Conservation (phyloP, 208 protist genomes). For the Zelonia costaricensis region DNA sequence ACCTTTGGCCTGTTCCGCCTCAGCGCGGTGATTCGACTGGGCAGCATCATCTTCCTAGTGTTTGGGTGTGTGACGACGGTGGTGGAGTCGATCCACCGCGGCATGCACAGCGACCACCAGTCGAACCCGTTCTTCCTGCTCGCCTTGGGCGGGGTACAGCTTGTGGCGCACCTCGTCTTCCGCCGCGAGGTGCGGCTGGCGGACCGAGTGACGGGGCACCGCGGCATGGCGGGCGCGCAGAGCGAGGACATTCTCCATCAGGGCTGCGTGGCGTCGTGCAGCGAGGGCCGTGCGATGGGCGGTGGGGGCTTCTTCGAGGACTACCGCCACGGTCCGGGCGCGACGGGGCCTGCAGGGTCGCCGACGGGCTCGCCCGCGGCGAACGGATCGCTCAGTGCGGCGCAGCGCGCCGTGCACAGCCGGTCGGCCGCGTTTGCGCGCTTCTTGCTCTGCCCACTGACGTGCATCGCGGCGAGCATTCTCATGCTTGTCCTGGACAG, state of each 20-base stretch:
- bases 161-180: slow-evolving; percentile 40
- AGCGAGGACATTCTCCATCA: slow-evolving; percentile 32
- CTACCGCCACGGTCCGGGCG: not conserved
- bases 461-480: slow-evolving; percentile 11
- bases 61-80: slow-evolving; percentile 63
- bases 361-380: not conserved
- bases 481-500: slow-evolving; percentile 14
- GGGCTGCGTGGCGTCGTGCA: slow-evolving; percentile 2
- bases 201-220: slow-evolving; percentile 56
- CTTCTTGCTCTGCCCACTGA: slow-evolving; percentile 20
- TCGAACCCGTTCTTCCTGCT: slow-evolving; percentile 30
- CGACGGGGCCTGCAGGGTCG: too few relatives aligned
- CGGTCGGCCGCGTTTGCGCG: not conserved
- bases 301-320: slow-evolving; percentile 15
- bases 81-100: slow-evolving; percentile 46
- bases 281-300: not conserved
- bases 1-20: slow-evolving; percentile 55
- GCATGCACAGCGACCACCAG: slow-evolving; percentile 34
- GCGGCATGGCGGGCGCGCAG: slow-evolving; percentile 19
- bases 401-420: slow-evolving; percentile 9
- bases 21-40: slow-evolving; percentile 50
- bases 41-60: slow-evolving; percentile 51
- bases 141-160: slow-evolving; percentile 27
- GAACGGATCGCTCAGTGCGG: not conserved
- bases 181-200: slow-evolving; percentile 40